Percentiles rank a stretch among this genome's conserved stretches.
phyloP scores from a whole-genome alignment of 768 basidiomycete genomes.

The Tylopilus rubrobrunneus region DNA sequence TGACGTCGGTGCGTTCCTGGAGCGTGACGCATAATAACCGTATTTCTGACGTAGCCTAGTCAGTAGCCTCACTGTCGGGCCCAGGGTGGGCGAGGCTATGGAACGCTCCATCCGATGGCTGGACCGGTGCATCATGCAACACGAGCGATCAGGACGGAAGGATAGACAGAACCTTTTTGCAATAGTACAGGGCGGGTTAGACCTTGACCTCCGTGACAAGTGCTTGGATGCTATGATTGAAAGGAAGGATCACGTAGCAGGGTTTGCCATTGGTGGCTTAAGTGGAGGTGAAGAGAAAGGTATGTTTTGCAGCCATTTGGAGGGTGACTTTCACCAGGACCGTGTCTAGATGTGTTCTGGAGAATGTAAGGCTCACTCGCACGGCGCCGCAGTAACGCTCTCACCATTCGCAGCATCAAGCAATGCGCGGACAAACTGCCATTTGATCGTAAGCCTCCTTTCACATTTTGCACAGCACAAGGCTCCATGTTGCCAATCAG shows the following conservation, averaged over 20 bases:
- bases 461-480: not conserved
- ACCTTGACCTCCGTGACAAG: constrained; percentile 62
- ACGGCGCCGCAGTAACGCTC: not conserved
- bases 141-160: constrained; percentile 62
- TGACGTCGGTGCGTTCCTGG: constrained; percentile 66
- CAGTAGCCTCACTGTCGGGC: constrained; percentile 73
- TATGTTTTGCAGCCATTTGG: constrained; percentile 24
- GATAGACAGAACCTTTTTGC: constrained; percentile 82
- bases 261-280: constrained; percentile 87
- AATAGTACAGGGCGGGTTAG: constrained; percentile 86
- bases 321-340: constrained; percentile 5
- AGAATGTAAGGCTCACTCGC: constrained; percentile 52
- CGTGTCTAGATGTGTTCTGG: constrained; percentile 72
- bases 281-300: constrained; percentile 94
- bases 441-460: constrained; percentile 55
- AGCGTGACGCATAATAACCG: not conserved
- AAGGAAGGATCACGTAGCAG: constrained; percentile 72
- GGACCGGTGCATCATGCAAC: constrained; percentile 78
- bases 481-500: constrained; percentile 35
- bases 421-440: constrained; percentile 80
- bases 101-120: constrained; percentile 86
- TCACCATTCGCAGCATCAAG: constrained; percentile 53
- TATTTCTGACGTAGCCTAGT: constrained; percentile 40
- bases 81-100: constrained; percentile 86
- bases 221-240: constrained; percentile 82